Percentiles rank a stretch among this genome's conserved stretches.
Conservation (phyloP, 2,329 filamentous ascomycete genomes). For the Chaetomium sp. region DNA sequence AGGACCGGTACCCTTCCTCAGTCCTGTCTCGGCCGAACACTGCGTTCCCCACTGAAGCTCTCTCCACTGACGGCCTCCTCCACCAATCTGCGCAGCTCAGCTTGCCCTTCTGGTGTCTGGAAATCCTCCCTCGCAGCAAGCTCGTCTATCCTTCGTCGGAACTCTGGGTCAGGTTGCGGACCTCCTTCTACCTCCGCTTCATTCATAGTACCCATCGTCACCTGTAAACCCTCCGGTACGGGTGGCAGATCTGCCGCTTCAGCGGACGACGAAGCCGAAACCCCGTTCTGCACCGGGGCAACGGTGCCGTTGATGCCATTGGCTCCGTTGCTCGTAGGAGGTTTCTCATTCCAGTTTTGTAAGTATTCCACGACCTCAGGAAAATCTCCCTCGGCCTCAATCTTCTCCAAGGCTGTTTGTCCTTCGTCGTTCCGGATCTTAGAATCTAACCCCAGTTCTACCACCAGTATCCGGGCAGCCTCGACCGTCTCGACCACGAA, state of each 20-base stretch:
- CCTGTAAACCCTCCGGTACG: constrained; percentile 66
- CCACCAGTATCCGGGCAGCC: constrained; percentile 71
- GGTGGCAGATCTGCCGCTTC: constrained; percentile 46
- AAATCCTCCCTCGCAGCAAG: constrained; percentile 80
- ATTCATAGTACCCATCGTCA: constrained; percentile 71
- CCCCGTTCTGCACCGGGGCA: no score
- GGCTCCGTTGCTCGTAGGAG: constrained; percentile 16
- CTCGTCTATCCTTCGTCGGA: constrained; percentile 81
- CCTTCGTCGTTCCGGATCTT: constrained; percentile 64
- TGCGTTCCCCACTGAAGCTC: constrained; percentile 56
- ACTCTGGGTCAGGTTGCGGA: constrained; percentile 69
- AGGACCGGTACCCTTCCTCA: constrained; percentile 33
- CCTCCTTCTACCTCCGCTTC: constrained; percentile 50
- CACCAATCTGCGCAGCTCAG: constrained; percentile 69
- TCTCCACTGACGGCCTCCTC: constrained; percentile 70
- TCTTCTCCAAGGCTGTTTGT: constrained; percentile 72
- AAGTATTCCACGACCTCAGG: constrained; percentile 71
- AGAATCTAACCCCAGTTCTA: constrained; percentile 70
- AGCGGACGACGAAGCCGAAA: neutral
- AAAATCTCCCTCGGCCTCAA: constrained; percentile 71
- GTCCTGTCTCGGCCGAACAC: constrained; percentile 54
- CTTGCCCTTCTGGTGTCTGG: constrained; percentile 71
- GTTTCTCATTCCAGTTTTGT: constrained; percentile 27
- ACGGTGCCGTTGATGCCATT: constrained; percentile 14
- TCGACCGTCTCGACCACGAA: constrained; percentile 83